Evolutionary conservation across 2,329 filamentous ascomycete species (phyloP).

Genomic region (Colletotrichum lupini): DNA sequence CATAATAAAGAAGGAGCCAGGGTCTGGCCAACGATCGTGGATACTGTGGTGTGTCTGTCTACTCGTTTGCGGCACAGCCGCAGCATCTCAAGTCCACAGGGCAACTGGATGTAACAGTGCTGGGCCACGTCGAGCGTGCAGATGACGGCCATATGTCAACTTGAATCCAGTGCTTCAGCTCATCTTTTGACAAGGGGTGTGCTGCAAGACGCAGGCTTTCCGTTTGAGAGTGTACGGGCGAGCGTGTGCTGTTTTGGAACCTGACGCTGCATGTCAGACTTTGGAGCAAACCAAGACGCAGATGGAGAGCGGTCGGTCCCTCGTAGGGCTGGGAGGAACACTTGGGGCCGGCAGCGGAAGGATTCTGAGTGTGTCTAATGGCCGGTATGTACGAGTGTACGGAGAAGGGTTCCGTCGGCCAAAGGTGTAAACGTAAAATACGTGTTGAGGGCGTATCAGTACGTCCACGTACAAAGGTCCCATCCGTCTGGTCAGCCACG

Average conservation of each 20-base stretch:
- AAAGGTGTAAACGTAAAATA: conserved; percentile 16
- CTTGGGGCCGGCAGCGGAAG: conserved; percentile 33
- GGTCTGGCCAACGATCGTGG: not conserved
- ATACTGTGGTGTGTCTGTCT: not conserved
- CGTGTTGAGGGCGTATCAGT: not conserved
- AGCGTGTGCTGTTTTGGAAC: conserved; percentile 28
- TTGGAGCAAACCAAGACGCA: conserved; percentile 18
- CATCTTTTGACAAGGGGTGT: not conserved
- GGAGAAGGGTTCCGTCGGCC: not conserved
- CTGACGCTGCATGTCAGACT: conserved; percentile 34
- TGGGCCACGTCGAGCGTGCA: conserved; percentile 25
- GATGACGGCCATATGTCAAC: conserved; percentile 22
- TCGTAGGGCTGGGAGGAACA: conserved; percentile 35
- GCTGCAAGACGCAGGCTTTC: conserved; percentile 16
- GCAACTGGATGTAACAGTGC: conserved; percentile 17
- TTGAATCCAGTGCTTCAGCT: conserved; percentile 19
- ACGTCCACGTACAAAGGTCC: not conserved
- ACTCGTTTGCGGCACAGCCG: conserved; percentile 23
- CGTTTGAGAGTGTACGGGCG: conserved; percentile 22
- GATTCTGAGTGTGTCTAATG: conserved; percentile 29
- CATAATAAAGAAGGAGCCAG: not conserved
- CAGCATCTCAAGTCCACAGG: conserved; percentile 1
- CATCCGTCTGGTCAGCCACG: conserved; percentile 14
- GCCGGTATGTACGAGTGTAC: not conserved
- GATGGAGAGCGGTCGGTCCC: conserved; percentile 12